phyloP scores from a whole-genome alignment of 2,329 filamentous ascomycete species.

The Penicillium sp. region DNA sequence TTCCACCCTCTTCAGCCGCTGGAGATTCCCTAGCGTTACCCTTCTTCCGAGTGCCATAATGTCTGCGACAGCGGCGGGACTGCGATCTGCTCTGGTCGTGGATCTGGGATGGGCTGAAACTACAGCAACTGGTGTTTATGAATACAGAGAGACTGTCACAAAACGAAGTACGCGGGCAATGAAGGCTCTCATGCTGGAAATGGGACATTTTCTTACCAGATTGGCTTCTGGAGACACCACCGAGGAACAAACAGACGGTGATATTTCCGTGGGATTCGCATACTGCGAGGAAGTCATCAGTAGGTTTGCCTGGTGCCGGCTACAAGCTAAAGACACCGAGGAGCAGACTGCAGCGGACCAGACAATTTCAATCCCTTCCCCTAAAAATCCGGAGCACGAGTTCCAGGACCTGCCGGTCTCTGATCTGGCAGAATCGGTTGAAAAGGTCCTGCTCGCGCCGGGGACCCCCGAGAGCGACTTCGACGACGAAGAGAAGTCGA shows the following conservation, averaged over 20 bases:
- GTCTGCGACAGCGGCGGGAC: conserved; percentile 74
- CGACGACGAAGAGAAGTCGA: conserved; percentile 83
- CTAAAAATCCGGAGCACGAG: conserved; percentile 42
- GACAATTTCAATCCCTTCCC: conserved; percentile 52
- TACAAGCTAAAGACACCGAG: conserved; percentile 16
- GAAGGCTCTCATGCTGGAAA: conserved; percentile 70
- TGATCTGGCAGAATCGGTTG: conserved; percentile 73
- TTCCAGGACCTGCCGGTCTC: conserved; percentile 69
- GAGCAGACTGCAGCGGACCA: conserved; percentile 24
- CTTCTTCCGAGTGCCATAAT: conserved; percentile 79
- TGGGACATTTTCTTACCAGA: conserved; percentile 54
- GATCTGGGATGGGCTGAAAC: conserved; percentile 95
- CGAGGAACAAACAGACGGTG: conserved; percentile 40
- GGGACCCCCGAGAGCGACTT: conserved; percentile 60
- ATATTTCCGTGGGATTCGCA: conserved; percentile 65
- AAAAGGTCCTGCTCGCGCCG: conserved; percentile 72
- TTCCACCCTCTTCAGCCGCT: conserved; percentile 77
- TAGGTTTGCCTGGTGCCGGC: conserved; percentile 76
- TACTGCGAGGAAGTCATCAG: conserved; percentile 80
- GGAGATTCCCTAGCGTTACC: conserved; percentile 79
- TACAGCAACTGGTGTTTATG: conserved; percentile 81
- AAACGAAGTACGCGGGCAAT: conserved; percentile 75
- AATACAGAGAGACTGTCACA: conserved; percentile 80
- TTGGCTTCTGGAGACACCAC: conserved; percentile 26
- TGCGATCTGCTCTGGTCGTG: conserved; percentile 83